Base-by-base conservation (phyloP, 495 filamentous ascomycete genomes). In the Aspergillus sclerotioniger region DNA sequence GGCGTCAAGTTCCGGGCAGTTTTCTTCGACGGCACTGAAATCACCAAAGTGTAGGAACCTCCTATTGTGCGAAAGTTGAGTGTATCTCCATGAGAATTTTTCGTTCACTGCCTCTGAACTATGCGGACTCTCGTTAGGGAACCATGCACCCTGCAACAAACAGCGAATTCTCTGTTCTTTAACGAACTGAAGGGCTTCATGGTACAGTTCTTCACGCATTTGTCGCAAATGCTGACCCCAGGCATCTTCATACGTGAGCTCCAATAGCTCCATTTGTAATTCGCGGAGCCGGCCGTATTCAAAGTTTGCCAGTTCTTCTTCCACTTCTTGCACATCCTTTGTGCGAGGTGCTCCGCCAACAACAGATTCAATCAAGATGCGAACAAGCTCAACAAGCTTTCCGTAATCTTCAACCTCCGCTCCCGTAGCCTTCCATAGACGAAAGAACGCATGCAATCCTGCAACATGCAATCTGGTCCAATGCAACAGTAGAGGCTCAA, bases 81-180 rank as follows among this genome's bases (percentile, higher is more conserved):
- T 90, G 69, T 84, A 99, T 67, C 90, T 84, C 85, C 90, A 93
- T 3, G 71, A 74, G 6, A 66, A 59, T 48, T 72, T 65, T 73
- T 69, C 69, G 59, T 64, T 64, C 75, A 74, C 62, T 54, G 68
- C 68, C 1, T 81, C 78, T 13, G 69, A 37, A 19, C 73, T 77
- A 53, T 73, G 70, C 28, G 53, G 57, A 31, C 70, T 62, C 6
- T 72, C 72, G 53, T 88, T 83, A 6, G 89, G 83, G 66, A 99
- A 98, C 95, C 95, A 99, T 19, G 87, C 84, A 25, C 94, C 94
- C 56, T 89, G 83, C 12, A 97, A 78, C 13, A 99, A 78, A 69
- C 91, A 97, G n/a, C 95, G 83, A 53, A 97, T 89, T 47, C 94
- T 86, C 69, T 98, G 94, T 70, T 98, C 94, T 67, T 94, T 96